Evolutionary conservation across 805 yeast genomes (phyloP).

Genomic region (Saccharomycopsis olivae): DNA sequence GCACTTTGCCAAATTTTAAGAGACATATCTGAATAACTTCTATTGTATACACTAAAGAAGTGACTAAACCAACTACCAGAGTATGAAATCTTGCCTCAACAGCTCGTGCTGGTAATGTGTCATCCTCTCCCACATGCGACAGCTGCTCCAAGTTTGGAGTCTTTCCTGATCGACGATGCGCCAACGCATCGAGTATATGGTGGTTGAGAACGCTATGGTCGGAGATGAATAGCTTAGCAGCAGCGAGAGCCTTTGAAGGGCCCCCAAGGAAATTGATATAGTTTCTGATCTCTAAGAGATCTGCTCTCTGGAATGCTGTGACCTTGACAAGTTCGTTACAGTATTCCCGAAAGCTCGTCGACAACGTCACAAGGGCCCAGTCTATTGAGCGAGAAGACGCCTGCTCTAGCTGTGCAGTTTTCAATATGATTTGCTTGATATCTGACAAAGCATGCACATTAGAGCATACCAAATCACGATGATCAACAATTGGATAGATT

Average conservation of each 20-base stretch:
- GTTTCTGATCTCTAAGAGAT: conserved; percentile 30
- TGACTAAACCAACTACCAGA: no score
- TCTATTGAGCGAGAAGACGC: conserved; percentile 22
- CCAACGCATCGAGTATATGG: no score
- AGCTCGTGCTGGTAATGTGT: no score
- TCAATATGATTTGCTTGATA: neutral
- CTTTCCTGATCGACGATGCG: no score
- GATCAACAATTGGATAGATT: conserved; percentile 1
- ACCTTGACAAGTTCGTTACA: conserved; percentile 29
- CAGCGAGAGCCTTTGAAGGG: conserved; percentile 33
- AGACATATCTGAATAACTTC: no score
- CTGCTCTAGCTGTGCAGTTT: neutral
- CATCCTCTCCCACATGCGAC: no score
- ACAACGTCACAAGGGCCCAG: conserved; percentile 24
- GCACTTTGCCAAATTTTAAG: no score
- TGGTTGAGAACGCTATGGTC: no score
- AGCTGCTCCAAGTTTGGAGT: no score
- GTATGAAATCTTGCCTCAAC: no score
- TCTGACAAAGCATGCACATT: neutral
- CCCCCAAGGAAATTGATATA: conserved; percentile 30
- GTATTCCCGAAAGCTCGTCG: conserved; percentile 35
- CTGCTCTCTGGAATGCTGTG: conserved; percentile 25
- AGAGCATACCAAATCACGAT: neutral
- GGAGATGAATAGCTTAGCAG: no score
- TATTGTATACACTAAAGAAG: no score